These are phyloP conservation scores for Pelargonium australe DNA, from an alignment of 441 rosid genomes.

Conservation along the genomic window DNA sequence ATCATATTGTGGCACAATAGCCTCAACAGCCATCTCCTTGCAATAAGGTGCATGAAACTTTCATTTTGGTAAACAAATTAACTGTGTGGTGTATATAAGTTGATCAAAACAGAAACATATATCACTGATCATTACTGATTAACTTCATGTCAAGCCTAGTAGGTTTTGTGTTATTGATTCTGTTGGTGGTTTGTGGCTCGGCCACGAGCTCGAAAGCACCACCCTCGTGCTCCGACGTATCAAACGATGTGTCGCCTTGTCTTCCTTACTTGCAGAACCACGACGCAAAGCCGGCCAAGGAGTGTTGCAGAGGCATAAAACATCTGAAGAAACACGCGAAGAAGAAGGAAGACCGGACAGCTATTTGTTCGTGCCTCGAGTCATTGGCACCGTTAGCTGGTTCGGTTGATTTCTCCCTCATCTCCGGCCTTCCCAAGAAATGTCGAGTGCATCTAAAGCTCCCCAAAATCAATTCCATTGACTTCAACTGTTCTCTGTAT, in stretches of 20 bases:
- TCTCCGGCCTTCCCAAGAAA: neutral
- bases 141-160: neutral
- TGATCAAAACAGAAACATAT: neutral
- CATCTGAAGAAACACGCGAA: conserved; percentile 1
- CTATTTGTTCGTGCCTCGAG: conserved; percentile 1
- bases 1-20: neutral
- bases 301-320: conserved; percentile 3
- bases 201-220: neutral
- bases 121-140: neutral
- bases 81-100: no score
- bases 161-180: neutral
- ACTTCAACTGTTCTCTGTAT: neutral
- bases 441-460: neutral
- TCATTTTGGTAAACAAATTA: neutral
- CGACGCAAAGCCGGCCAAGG: neutral
- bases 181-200: neutral
- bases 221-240: neutral
- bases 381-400: neutral
- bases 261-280: neutral
- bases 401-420: neutral
- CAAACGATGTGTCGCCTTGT: neutral
- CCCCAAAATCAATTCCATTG: neutral
- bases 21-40: neutral
- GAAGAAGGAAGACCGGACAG: conserved; percentile 7
- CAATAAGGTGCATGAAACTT: neutral